phyloP scores from a whole-genome alignment of 495 filamentous ascomycete genomes.

The Aspergillus sparsus region DNA sequence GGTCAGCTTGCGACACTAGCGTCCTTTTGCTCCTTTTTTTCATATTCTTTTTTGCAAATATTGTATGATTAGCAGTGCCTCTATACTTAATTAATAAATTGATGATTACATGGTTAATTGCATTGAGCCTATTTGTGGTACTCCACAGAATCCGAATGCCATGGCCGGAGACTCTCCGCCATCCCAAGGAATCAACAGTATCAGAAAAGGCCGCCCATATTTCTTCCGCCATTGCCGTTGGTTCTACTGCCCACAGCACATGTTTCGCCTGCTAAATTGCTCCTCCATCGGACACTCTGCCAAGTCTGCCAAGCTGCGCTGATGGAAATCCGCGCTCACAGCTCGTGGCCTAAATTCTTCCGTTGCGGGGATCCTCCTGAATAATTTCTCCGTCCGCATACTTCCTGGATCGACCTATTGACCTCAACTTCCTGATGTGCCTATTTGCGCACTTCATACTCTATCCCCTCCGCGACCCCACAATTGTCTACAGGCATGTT shows the following conservation, averaged over 20 bases:
- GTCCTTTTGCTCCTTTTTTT: no score
- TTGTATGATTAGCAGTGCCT: no score
- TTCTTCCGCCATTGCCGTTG: background rate
- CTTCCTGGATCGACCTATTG: background rate
- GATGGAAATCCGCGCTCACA: background rate
- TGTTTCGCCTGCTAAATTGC: background rate
- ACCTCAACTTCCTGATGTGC: background rate
- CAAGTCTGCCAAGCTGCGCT: background rate
- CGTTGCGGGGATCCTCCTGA: background rate
- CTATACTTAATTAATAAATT: no score
- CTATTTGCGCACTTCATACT: background rate
- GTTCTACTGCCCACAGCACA: background rate
- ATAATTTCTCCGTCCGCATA: constrained; percentile 1
- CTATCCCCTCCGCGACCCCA: background rate
- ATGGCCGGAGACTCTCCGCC: background rate
- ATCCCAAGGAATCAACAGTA: background rate
- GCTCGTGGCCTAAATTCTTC: constrained; percentile 1
- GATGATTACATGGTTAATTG: no score
- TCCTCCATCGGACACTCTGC: background rate
- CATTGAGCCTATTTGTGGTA: no score
- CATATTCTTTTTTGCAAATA: no score
- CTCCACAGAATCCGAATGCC: background rate
- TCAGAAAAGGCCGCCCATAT: background rate
- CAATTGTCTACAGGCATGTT: background rate
- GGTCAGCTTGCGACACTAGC: constrained; percentile 16